Conservation (phyloP, 208 protist genomes). For the Leishmania arabica region DNA sequence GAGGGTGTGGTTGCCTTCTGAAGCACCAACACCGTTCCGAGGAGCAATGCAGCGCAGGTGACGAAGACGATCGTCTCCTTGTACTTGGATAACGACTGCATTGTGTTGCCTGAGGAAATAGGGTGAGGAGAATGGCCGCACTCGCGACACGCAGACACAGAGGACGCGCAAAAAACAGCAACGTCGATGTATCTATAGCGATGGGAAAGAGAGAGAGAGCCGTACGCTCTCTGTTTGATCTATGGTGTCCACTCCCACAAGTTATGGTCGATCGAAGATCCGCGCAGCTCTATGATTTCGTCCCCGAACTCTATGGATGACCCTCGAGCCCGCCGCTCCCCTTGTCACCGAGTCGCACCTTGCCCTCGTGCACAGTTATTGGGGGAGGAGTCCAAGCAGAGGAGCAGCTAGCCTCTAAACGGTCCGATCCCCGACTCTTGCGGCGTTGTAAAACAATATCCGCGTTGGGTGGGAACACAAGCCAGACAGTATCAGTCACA, state of each 20-base stretch:
- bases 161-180: no score
- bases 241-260: background rate
- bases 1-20: conserved; percentile 57
- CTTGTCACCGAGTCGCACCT: background rate
- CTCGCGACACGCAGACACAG: no score
- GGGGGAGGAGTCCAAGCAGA: background rate
- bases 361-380: background rate
- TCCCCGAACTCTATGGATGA: background rate
- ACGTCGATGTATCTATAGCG: background rate
- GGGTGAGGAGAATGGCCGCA: background rate
- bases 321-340: background rate
- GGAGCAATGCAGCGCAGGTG: conserved; percentile 29
- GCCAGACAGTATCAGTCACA: no score
- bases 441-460: no score
- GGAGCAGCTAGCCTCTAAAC: no score
- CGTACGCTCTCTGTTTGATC: background rate
- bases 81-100: conserved; percentile 26
- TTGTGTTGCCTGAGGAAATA: background rate
- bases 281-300: background rate
- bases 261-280: background rate
- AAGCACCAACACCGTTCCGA: conserved; percentile 46
- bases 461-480: no score
- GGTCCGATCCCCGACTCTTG: no score
- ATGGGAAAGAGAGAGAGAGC: background rate
- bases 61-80: conserved; percentile 55